These are phyloP conservation scores for Butyriboletus appendiculatus DNA, from an alignment of 1,284 basidiomycete species.

Conservation along the genomic window DNA sequence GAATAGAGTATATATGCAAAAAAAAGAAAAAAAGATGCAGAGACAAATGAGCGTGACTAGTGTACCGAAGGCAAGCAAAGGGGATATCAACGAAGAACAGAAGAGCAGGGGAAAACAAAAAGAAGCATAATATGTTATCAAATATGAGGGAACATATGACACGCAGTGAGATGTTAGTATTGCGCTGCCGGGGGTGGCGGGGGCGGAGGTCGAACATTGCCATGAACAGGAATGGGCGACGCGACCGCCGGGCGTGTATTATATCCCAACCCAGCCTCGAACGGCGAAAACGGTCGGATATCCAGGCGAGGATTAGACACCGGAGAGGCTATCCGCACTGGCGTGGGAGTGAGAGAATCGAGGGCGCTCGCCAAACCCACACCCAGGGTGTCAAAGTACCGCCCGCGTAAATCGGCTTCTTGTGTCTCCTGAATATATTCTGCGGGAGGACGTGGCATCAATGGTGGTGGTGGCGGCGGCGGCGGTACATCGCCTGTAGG, in stretches of 20 bases:
- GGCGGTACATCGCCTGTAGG: constrained; percentile 29
- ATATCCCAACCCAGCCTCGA: constrained; percentile 37
- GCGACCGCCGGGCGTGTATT: constrained; percentile 9
- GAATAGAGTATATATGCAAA: neutral
- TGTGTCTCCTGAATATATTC: constrained; percentile 79
- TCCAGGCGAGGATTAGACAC: constrained; percentile 29
- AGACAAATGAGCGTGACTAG: constrained; percentile 6
- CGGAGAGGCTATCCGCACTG: constrained; percentile 17
- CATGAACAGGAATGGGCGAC: constrained; percentile 5
- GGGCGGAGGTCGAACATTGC: constrained; percentile 1
- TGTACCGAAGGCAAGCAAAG: neutral
- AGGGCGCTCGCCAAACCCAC: constrained; percentile 19
- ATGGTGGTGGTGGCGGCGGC: constrained; percentile 56
- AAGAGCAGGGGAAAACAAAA: neutral
- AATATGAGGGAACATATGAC: constrained; percentile 11
- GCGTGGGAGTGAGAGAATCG: constrained; percentile 24
- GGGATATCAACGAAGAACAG: constrained; percentile 10
- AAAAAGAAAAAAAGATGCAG: constrained; percentile 1
- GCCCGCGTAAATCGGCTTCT: constrained; percentile 61
- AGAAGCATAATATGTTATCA: constrained; percentile 19
- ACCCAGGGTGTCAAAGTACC: constrained; percentile 20
- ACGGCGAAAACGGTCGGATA: constrained; percentile 46
- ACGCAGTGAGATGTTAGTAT: constrained; percentile 8
- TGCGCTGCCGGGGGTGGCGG: constrained; percentile 9
- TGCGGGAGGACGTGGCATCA: constrained; percentile 69